Conservation (phyloP, 1,284 basidiomycete species). For the Sanghuangporus weigelae region DNA sequence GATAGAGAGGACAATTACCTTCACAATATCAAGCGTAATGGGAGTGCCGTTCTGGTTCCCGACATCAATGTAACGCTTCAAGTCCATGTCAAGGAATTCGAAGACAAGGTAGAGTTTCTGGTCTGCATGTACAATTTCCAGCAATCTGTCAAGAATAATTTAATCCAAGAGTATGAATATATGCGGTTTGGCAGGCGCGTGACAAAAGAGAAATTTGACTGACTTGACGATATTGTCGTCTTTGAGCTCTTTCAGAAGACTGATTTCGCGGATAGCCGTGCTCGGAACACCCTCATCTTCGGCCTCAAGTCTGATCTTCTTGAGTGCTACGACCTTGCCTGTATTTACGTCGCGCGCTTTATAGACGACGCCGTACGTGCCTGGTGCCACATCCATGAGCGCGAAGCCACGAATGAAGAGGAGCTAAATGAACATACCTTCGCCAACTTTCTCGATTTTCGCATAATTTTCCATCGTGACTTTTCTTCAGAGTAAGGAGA, state of each 20-base stretch:
- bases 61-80: constrained; percentile 95
- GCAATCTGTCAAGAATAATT: constrained; percentile 53
- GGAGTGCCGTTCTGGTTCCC: constrained; percentile 69
- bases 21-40: constrained; percentile 75
- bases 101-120: constrained; percentile 97
- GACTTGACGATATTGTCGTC: constrained; percentile 93
- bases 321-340: constrained; percentile 83
- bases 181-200: constrained; percentile 11
- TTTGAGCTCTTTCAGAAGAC: constrained; percentile 92
- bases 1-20: constrained; percentile 48
- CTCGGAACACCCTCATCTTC: constrained; percentile 98
- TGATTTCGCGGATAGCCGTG: constrained; percentile 97
- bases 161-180: not conserved
- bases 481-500: not conserved
- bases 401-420: constrained; percentile 19
- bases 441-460: constrained; percentile 44
- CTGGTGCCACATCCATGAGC: constrained; percentile 36
- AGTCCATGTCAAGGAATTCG: constrained; percentile 91
- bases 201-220: constrained; percentile 24
- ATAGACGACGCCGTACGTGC: constrained; percentile 98
- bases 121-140: constrained; percentile 97
- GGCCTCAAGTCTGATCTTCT: constrained; percentile 97
- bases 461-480: constrained; percentile 25
- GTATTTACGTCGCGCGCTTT: constrained; percentile 76
- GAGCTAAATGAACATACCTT: constrained; percentile 36